Evolutionary conservation across 768 basidiomycete genomes (phyloP), one percentile per base, ranked within the genome.

Genomic region (Hydnomerulius pinastri): DNA sequence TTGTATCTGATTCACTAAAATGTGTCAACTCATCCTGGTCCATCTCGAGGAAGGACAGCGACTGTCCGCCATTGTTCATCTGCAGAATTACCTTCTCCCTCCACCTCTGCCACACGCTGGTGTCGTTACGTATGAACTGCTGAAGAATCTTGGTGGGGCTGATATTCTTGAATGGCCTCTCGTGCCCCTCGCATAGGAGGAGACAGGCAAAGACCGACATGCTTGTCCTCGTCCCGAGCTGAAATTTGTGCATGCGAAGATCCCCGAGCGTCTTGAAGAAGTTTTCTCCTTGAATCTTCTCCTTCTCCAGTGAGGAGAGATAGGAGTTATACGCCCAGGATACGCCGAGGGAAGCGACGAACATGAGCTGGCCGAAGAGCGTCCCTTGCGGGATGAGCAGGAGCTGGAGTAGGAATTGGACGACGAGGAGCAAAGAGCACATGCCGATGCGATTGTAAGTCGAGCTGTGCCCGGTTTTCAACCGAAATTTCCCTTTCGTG

Each of bases 321-420:
- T 62, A 72, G 1, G 67, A 62, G 35, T 73, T 73, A 45, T 73
- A 71, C 1, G 15, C 46, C 71, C 71, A 73, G 1, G 71, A 73
- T 2, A 63, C 61, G 3, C 53, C 63, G 13, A 73, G 59, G 1
- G 70, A 56, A 1, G 47, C 37, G 24, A 72, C 48, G 50, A 72
- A 73, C 66, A 72, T 51, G 36, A 68, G 47, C 42, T 73, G 71
- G 10, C 72, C 71, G 6, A 72, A 70, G 32, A 71, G 61, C 10
- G 48, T 27, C 10, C 56, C 64, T 43, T 73, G 70, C 3, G 71
- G 71, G 20, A 70, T 69, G 29, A 72, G 59, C 38, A 72, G 57
- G 3, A 71, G 57, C 50, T 73, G 71, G 20, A 61, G 43, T 20
- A 72, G 6, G 58, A 70, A 70, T 23, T 73, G 71, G 33, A 57